Evolutionary conservation across 768 basidiomycete species (phyloP), one percentile per base, ranked within the genome.

Genomic region (Termitomyces sp.): DNA sequence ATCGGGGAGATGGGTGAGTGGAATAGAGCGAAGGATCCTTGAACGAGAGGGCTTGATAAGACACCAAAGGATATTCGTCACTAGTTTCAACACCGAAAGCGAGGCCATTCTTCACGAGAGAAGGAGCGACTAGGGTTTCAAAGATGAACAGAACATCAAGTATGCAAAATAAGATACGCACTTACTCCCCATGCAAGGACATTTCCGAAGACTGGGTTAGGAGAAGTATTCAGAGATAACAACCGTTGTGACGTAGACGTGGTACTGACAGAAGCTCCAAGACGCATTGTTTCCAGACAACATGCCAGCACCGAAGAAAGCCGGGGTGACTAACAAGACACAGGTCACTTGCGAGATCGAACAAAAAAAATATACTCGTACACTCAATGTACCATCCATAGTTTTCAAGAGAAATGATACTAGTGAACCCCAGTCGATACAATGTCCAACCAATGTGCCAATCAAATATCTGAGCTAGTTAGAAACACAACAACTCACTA

Each of bases 381-480:
- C 81, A 78, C 64, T 82, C 79, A 57, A 82, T 71, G 50, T 66
- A 73, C 80, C 83, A 85, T 26, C 83, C 81, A 57, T 76, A 83
- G 64, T 83, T 83, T 53, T 85, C 85, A 51, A 83, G 69, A 14
- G 71, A 71, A 60, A 86, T 85, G 66, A 84, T 83, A 61, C 77
- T 76, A 10, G 77, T 80, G 73, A 81, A 84, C n/a, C 82, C 84
- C 26, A 84, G 62, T 44, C 80, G 74, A 67, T 76, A 83, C 22
- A 84, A 72, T 16, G 80, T 80, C 80, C 83, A 85, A 56, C 82
- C 83, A 53, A 83, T 75, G 61, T 86, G 84, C 84, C 83, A 86
- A 64, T 86, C 84, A 63, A 77, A 84, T 18, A 80, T 65, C 79
- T 80, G 56, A 18, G 44, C 13, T 3, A 42, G 28, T 26, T 3